A percentile compares a stretch with the other conserved stretches of the same genome.
These are phyloP conservation scores for Paspalum notatum DNA, from an alignment of 176 grass and related monocot genomes.

Conservation along the genomic window DNA sequence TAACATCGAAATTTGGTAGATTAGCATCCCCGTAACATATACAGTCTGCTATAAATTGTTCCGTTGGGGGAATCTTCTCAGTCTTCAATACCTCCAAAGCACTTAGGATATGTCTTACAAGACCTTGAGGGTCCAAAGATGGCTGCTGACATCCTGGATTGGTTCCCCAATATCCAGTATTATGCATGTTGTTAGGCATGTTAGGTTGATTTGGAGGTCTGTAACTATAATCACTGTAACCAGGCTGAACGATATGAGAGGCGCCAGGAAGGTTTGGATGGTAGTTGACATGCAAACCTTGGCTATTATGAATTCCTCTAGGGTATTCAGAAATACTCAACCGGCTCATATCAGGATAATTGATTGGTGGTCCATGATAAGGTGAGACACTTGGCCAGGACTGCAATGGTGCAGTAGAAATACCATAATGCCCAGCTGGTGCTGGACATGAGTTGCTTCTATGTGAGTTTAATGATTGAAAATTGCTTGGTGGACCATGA, in stretches of 20 bases:
- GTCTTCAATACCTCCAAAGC: constrained; percentile 76
- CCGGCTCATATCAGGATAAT: constrained; percentile 51
- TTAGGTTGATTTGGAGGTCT: constrained; percentile 51
- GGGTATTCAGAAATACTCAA: constrained; percentile 66
- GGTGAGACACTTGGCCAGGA: constrained; percentile 53
- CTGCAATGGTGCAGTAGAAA: constrained; percentile 46
- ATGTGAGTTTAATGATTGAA: constrained; percentile 58
- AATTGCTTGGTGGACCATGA: constrained; percentile 53
- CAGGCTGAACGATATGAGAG: constrained; percentile 52
- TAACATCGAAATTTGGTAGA: constrained; percentile 69
- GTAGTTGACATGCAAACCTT: constrained; percentile 62
- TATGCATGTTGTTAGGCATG: constrained; percentile 50
- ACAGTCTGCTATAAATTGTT: constrained; percentile 86
- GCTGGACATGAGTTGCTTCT: constrained; percentile 54
- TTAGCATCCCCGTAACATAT: constrained; percentile 67
- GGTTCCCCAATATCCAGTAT: constrained; percentile 43
- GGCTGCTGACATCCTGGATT: constrained; percentile 40
- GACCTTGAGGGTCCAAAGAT: constrained; percentile 54
- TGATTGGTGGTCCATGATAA: constrained; percentile 48
- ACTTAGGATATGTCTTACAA: constrained; percentile 52
- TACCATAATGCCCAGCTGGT: constrained; percentile 49
- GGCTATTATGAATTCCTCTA: constrained; percentile 46
- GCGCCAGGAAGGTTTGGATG: constrained; percentile 51
- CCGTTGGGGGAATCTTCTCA: constrained; percentile 82
- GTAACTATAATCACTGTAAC: constrained; percentile 64